Evolutionary conservation across 305 asterid species (phyloP).

Genomic region (Striga hermonthica): DNA sequence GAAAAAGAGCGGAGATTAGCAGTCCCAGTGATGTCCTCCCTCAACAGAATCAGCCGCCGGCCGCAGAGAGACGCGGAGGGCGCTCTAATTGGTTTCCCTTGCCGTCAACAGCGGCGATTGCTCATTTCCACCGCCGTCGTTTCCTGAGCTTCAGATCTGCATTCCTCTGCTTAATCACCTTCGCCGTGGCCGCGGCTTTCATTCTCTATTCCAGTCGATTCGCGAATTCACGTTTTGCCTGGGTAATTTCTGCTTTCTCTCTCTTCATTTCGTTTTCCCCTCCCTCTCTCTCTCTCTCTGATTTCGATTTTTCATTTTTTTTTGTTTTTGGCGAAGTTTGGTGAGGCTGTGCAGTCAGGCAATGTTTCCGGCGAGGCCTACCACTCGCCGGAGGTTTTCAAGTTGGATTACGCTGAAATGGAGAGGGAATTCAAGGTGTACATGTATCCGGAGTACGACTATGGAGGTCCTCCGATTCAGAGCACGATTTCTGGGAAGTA

Average conservation of each 20-base stretch:
- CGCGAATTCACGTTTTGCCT: not conserved
- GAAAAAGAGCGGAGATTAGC: no score
- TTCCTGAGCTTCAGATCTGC: not conserved
- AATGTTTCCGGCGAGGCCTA: constrained; percentile 7
- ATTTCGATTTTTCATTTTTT: not conserved
- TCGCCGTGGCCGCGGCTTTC: not conserved
- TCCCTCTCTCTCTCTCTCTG: not conserved
- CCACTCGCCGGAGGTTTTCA: constrained; percentile 26
- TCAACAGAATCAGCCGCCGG: no score
- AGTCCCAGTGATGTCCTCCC: no score
- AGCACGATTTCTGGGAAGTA: constrained; percentile 19
- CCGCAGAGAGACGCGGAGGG: not conserved
- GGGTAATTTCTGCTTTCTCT: not conserved
- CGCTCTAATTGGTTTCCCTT: not conserved
- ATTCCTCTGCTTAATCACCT: not conserved
- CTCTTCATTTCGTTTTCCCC: not conserved
- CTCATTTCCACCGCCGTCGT: not conserved
- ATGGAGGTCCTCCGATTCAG: not conserved
- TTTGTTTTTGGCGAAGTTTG: not conserved
- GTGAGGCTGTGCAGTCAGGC: not conserved
- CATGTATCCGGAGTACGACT: constrained; percentile 23
- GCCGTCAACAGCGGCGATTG: not conserved
- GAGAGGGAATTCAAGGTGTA: constrained; percentile 35
- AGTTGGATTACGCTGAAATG: constrained; percentile 31
- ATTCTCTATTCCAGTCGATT: not conserved